Conservation (phyloP, 2,329 filamentous ascomycete species). For the Zasmidium citrigriseum region DNA sequence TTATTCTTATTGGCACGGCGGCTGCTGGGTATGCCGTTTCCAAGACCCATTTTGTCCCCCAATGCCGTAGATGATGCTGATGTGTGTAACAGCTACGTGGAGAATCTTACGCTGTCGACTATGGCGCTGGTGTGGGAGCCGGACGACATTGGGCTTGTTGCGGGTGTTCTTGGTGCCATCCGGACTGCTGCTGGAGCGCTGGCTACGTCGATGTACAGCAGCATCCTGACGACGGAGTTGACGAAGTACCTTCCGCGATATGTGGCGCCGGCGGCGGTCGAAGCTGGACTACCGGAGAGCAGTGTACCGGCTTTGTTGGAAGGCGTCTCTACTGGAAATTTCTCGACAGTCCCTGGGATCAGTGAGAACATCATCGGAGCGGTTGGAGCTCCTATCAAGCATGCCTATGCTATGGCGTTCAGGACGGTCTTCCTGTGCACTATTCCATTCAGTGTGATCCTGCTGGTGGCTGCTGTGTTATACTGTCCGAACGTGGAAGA, state of each 20-base stretch:
- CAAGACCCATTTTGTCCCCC: too few species aligned
- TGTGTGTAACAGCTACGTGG: too few species aligned
- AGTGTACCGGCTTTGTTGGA: slow-evolving; percentile 15
- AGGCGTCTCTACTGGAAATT: slow-evolving; percentile 8
- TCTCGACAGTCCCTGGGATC: slow-evolving; percentile 12
- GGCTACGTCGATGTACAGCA: slow-evolving; percentile 21
- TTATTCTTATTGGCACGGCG: slow-evolving; percentile 13
- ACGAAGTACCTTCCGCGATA: slow-evolving; percentile 10
- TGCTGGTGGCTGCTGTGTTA: slow-evolving; percentile 13
- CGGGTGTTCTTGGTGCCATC: slow-evolving; percentile 14
- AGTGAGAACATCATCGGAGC: background rate
- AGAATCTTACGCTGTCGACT: slow-evolving; percentile 18
- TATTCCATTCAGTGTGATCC: slow-evolving; percentile 16
- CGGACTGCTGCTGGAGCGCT: slow-evolving; percentile 14
- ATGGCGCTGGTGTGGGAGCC: slow-evolving; percentile 20
- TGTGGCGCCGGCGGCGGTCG: slow-evolving; percentile 9
- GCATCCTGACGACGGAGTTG: slow-evolving; percentile 13
- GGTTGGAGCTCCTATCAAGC: slow-evolving; percentile 10
- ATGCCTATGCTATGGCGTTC: slow-evolving; percentile 14
- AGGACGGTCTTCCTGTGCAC: slow-evolving; percentile 19
- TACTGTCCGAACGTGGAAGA: slow-evolving; percentile 19
- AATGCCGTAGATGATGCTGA: too few species aligned
- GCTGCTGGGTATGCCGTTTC: slow-evolving; percentile 14
- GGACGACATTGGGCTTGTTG: slow-evolving; percentile 18
- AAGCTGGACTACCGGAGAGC: slow-evolving; percentile 14